Conservation (phyloP, 2,329 filamentous ascomycete species). For the Drechslera avenae region DNA sequence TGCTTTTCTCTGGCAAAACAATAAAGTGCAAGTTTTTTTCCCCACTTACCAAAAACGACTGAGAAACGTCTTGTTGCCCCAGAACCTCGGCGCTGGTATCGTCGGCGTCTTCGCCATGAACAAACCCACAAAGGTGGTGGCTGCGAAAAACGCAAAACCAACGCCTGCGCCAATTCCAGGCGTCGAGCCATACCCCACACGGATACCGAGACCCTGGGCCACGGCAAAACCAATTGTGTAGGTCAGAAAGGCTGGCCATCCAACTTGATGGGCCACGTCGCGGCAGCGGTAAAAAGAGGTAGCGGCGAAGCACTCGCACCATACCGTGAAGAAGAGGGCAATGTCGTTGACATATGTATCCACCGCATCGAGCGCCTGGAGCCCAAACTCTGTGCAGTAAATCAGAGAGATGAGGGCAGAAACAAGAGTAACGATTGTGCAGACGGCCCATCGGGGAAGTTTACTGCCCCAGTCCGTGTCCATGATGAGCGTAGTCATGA, state of each 20-base stretch:
- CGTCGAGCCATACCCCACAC: constrained; percentile 52
- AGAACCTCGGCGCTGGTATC: constrained; percentile 48
- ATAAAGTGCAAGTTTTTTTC: too few species aligned
- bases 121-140: constrained; percentile 44
- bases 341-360: constrained; percentile 61
- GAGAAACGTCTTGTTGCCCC: constrained; percentile 29
- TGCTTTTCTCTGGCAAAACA: too few species aligned
- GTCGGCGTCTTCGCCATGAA: constrained; percentile 51
- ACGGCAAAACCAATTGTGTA: constrained; percentile 58
- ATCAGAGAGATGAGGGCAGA: constrained; percentile 56
- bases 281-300: constrained; percentile 58
- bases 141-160: constrained; percentile 57
- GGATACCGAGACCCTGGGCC: constrained; percentile 56
- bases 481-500: constrained; percentile 57
- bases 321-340: constrained; percentile 58
- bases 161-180: constrained; percentile 53
- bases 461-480: constrained; percentile 53
- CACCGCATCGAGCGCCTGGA: constrained; percentile 58
- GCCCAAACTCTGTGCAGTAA: constrained; percentile 61
- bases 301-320: constrained; percentile 55
- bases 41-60: constrained; percentile 36
- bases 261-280: constrained; percentile 51
- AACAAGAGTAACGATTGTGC: constrained; percentile 43
- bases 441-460: constrained; percentile 14
- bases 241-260: constrained; percentile 48